Conservation (phyloP, 2,329 filamentous ascomycete species). For the Didymella lethalis region DNA sequence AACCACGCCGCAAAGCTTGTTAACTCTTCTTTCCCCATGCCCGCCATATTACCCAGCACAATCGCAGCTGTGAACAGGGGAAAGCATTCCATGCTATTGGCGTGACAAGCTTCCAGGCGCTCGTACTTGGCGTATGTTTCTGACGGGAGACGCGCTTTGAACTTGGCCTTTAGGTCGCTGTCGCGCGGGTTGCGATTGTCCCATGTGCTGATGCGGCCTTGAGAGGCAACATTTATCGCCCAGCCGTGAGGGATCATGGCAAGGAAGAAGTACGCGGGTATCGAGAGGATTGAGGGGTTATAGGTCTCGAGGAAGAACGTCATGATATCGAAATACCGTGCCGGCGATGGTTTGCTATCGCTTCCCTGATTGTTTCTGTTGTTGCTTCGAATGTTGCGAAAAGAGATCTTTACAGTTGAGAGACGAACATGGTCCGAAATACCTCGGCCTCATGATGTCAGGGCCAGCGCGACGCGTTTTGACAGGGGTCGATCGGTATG, state of each 20-base stretch:
- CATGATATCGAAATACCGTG: not conserved
- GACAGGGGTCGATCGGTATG: not conserved
- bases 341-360: not conserved
- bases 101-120: slow-evolving; percentile 56
- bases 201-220: slow-evolving; percentile 48
- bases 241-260: slow-evolving; percentile 53
- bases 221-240: slow-evolving; percentile 49
- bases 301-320: slow-evolving; percentile 30
- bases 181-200: slow-evolving; percentile 57
- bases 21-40: slow-evolving; percentile 44
- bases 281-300: slow-evolving; percentile 54
- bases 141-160: slow-evolving; percentile 50
- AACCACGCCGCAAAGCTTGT: slow-evolving; percentile 49
- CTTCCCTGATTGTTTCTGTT: no score
- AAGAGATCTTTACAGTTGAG: not conserved
- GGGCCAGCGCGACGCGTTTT: not conserved
- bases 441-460: slow-evolving; percentile 28
- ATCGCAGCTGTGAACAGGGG: slow-evolving; percentile 56
- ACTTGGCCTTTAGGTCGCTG: slow-evolving; percentile 40
- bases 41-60: slow-evolving; percentile 54
- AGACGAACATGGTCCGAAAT: not conserved
- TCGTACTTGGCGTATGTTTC: slow-evolving; percentile 54
- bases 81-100: slow-evolving; percentile 58
- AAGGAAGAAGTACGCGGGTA: slow-evolving; percentile 56
- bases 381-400: no score